Evolutionary conservation across 345 rosid species (phyloP).

Genomic region (Luvunga scandens): DNA sequence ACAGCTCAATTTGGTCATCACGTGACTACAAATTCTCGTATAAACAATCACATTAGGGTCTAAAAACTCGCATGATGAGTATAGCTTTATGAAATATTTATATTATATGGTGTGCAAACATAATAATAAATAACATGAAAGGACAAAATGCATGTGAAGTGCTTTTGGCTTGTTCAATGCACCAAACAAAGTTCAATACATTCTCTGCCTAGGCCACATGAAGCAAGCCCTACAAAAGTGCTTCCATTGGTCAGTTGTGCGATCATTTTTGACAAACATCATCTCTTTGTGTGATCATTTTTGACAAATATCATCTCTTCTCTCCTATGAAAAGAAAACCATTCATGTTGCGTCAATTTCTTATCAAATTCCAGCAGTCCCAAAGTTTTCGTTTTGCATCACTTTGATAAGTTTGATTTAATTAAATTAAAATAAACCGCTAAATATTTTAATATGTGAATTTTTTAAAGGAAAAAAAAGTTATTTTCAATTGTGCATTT

Average conservation of each 20-base stretch:
- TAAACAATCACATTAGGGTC: background rate
- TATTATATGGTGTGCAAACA: background rate
- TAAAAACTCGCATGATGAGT: background rate
- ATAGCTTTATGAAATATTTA: background rate
- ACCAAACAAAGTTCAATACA: conserved; percentile 13
- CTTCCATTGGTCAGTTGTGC: conserved; percentile 3
- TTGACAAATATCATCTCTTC: background rate
- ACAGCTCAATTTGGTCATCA: background rate
- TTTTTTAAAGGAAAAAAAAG: too few species aligned
- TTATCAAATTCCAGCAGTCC: background rate
- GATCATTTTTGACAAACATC: background rate
- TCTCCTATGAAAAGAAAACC: background rate
- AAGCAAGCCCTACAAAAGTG: conserved; percentile 23
- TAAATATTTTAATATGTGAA: background rate
- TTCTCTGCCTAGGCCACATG: conserved; percentile 21
- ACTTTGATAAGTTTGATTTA: background rate
- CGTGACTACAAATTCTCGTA: background rate
- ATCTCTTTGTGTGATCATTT: background rate
- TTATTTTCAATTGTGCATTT: too few species aligned
- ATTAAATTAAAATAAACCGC: background rate
- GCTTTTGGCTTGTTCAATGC: conserved; percentile 14
- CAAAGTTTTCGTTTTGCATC: background rate
- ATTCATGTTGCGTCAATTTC: background rate
- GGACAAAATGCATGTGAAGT: conserved; percentile 28
- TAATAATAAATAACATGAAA: background rate